Conservation (phyloP, 2,329 filamentous ascomycete species). For the Cordyceps sp. region DNA sequence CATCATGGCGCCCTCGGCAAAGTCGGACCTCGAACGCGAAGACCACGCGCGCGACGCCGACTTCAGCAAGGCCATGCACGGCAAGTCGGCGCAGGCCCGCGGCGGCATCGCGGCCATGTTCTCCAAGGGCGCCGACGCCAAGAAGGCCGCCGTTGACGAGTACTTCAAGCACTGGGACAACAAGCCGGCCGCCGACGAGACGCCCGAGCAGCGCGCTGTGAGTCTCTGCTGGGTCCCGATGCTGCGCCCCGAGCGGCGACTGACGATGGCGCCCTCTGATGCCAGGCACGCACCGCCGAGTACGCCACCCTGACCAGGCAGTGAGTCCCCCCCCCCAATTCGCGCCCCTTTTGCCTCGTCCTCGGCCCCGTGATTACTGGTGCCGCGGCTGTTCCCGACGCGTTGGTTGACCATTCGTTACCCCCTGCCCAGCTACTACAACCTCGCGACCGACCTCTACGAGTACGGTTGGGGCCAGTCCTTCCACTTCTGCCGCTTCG, state of each 20-base stretch:
- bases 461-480: conserved; percentile 94
- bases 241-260: not conserved
- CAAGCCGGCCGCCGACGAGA: conserved; percentile 65
- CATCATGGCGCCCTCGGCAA: conserved; percentile 8
- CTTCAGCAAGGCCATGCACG: conserved; percentile 84
- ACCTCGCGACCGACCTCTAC: conserved; percentile 89
- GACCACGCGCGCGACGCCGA: conserved; percentile 73
- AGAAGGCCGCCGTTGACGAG: conserved; percentile 70
- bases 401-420: too few relatives aligned
- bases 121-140: conserved; percentile 58
- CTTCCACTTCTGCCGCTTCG: conserved; percentile 96
- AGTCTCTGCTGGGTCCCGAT: conserved; percentile 10
- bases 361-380: too few relatives aligned
- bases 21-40: conserved; percentile 53
- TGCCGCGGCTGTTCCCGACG: too few relatives aligned
- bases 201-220: conserved; percentile 65
- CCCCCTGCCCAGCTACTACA: conserved; percentile 57
- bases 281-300: conserved; percentile 62
- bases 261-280: too few relatives aligned
- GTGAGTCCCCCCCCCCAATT: too few relatives aligned
- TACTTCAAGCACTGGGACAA: conserved; percentile 97
- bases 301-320: conserved; percentile 90
- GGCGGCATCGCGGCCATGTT: conserved; percentile 75
- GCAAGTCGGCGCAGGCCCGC: conserved; percentile 45
- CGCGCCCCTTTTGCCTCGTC: too few relatives aligned